Percentiles rank a stretch among this genome's conserved stretches.
Conservation (phyloP, 257 asterid species). For the Solanum dulcamara region DNA sequence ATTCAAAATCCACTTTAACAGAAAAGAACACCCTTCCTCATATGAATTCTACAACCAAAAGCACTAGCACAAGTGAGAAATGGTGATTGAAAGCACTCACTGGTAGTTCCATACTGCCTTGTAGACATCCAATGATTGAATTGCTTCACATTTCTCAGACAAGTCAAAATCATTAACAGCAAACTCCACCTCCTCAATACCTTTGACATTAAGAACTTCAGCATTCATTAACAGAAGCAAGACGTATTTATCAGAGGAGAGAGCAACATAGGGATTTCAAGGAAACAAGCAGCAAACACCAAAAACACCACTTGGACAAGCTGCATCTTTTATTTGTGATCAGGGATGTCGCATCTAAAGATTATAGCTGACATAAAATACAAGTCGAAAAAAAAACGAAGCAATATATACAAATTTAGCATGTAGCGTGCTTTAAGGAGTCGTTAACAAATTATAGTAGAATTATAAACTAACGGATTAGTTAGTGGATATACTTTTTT, state of each 20-base stretch:
- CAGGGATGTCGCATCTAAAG: background rate
- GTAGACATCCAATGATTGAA: slow-evolving; percentile 63
- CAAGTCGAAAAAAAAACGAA: background rate
- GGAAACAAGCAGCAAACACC: slow-evolving; percentile 2
- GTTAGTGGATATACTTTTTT: background rate
- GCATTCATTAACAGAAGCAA: background rate
- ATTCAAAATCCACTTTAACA: background rate
- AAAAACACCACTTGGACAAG: background rate
- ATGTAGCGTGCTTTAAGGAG: background rate
- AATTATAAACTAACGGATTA: background rate
- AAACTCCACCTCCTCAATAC: slow-evolving; percentile 49
- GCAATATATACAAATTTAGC: background rate
- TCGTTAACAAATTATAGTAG: too few relatives aligned
- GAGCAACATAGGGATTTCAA: background rate
- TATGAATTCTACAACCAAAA: background rate
- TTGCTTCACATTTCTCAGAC: slow-evolving; percentile 62
- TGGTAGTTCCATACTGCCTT: slow-evolving; percentile 58
- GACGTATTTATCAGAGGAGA: slow-evolving; percentile 4
- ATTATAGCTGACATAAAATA: background rate
- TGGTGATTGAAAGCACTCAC: slow-evolving; percentile 40
- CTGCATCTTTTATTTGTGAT: background rate
- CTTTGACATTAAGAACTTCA: slow-evolving; percentile 12
- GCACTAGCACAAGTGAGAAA: slow-evolving; percentile 2
- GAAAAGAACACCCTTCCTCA: background rate
- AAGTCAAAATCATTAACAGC: slow-evolving; percentile 46